Evolutionary conservation across 2,329 filamentous ascomycete species (phyloP), one percentile per base, ranked within the genome.

Genomic region (Cercospora citrullina): DNA sequence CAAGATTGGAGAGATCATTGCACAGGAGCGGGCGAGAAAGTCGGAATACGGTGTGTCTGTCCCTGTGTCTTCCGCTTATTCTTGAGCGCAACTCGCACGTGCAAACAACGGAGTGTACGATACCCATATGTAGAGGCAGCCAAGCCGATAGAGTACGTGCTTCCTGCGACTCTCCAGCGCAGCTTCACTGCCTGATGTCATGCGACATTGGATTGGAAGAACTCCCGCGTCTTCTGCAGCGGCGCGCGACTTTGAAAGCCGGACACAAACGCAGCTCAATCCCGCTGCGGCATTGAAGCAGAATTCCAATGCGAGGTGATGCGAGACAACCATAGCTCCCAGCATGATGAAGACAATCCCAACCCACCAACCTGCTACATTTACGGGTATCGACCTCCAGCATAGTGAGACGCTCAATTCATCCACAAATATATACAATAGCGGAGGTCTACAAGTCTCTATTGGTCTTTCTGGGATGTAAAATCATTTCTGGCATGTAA

Each of bases 1-100:
- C 8, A 79, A 74, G 61, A 79, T 84, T 68, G 81, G 81, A 31
- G 74, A 80, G 73, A 76, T 82, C 64, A 82, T 84, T 59, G 72
- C 68, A 26, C 60, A 67, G 51, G 72, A 75, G 66, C 69, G 66
- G 66, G 64, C 65, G 57, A 69, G 62, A 36, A 67, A 48, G 12
- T 18, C 23, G 28, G 26, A 26, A 9, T n/a, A 58, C 23, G 66
- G 23, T 30, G 12, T 61, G 42, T 6, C 18, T 9, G 53, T 21
- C 33, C 10, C 45, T 42, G 1, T 42, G 14, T 7, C 36, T 42
- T 42, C 36, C 6, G 36, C 36, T 42, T 42, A 42, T 39, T 62
- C 59, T 33, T 67, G 30, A 62, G 26, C 10, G 21, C 23, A 36
- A 5, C 16, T 4, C 16, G 57, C 23, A 55, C 12, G 26, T 28